These are phyloP conservation scores for Salvia splendens DNA, from an alignment of 257 asterid genomes.

Conservation along the genomic window DNA sequence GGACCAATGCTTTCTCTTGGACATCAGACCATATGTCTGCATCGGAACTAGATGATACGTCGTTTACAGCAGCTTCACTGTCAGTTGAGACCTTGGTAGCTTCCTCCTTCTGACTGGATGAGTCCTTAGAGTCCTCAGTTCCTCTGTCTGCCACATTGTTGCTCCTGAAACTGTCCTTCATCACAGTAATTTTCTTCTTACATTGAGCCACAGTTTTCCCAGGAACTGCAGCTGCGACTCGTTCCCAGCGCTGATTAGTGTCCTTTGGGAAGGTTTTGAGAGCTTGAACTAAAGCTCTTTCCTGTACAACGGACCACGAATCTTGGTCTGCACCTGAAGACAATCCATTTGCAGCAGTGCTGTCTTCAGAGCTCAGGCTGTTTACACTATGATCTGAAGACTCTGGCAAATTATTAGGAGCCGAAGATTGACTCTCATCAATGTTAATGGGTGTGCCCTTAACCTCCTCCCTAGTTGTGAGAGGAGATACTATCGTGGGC, in stretches of 20 bases:
- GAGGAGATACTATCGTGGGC: conserved; percentile 80
- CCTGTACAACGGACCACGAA: conserved; percentile 78
- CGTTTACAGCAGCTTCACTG: conserved; percentile 40
- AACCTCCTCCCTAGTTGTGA: conserved; percentile 70
- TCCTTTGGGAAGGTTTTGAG: conserved; percentile 85
- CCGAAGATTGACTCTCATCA: conserved; percentile 40
- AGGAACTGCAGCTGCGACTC: conserved; percentile 86
- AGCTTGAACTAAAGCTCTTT: conserved; percentile 80
- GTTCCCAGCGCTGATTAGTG: conserved; percentile 77
- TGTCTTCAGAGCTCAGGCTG: conserved; percentile 29
- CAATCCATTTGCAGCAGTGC: conserved; percentile 40
- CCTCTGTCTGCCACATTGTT: conserved; percentile 35
- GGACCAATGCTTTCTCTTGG: conserved; percentile 81
- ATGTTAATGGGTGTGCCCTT: conserved; percentile 36
- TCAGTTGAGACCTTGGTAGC: conserved; percentile 37
- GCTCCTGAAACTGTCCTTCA: conserved; percentile 81
- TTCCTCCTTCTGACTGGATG: conserved; percentile 38
- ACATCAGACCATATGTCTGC: conserved; percentile 79
- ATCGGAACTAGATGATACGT: conserved; percentile 50
- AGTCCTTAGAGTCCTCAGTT: conserved; percentile 36
- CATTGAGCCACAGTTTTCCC: conserved; percentile 76
- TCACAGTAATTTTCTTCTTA: conserved; percentile 67
- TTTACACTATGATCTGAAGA: conserved; percentile 38
- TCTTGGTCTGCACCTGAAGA: conserved; percentile 57
- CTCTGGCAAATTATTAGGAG: conserved; percentile 37